Conservation (phyloP, 371 early-diverging fungal genomes). For the Mucor velutinosus region DNA sequence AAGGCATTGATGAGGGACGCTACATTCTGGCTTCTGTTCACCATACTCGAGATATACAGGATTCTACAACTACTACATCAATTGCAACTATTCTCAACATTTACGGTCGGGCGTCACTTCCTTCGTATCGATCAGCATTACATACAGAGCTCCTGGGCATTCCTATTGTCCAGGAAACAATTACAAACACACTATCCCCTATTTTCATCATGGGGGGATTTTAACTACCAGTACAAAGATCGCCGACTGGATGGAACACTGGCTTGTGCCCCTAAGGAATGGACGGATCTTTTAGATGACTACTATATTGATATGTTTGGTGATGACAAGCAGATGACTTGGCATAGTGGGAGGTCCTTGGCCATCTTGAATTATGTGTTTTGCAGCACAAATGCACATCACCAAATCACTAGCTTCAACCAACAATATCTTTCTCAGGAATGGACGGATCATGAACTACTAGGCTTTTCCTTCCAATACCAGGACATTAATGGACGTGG, state of each 20-base stretch:
- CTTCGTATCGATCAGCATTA: background rate
- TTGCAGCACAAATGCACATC: background rate
- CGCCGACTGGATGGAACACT: background rate
- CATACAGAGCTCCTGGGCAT: background rate
- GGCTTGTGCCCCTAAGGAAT: background rate
- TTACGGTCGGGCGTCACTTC: background rate
- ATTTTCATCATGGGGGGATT: conserved; percentile 1
- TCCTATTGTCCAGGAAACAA: background rate
- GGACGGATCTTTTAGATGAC: background rate
- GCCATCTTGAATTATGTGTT: background rate
- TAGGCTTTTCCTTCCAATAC: background rate
- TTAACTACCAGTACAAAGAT: no score
- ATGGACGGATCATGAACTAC: conserved; percentile 3
- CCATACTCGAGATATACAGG: background rate
- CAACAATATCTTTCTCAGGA: background rate
- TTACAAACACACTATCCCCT: background rate
- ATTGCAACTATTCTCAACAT: background rate
- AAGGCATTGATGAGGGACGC: background rate
- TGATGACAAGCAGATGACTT: background rate
- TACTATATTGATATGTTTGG: background rate
- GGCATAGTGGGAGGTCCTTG: background rate
- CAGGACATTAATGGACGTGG: background rate
- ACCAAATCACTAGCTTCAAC: background rate
- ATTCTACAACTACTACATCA: background rate
- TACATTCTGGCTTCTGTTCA: background rate